A percentile compares a stretch with the other conserved stretches of the same genome.
Conservation (phyloP, 805 yeast genomes). For the Candida hungchunana region DNA sequence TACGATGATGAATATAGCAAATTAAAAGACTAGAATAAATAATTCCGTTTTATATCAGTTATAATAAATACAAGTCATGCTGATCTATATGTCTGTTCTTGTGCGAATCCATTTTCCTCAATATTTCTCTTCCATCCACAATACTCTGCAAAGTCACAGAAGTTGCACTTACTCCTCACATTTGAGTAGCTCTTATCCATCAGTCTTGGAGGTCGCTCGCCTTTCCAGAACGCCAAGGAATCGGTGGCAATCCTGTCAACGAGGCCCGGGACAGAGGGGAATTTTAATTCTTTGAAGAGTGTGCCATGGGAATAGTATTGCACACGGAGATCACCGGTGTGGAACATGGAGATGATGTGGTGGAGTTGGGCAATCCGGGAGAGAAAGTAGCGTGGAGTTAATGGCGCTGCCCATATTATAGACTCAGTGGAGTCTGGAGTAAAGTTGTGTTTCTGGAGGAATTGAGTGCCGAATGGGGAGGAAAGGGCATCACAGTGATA, state of each 20-base stretch:
- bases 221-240: conserved; percentile 54
- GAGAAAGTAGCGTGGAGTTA: conserved; percentile 54
- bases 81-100: too few relatives aligned
- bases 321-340: conserved; percentile 37
- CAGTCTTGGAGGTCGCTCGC: conserved; percentile 45
- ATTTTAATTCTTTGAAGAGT: conserved; percentile 39
- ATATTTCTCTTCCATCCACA: conserved; percentile 37
- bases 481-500: neutral
- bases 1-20: too few relatives aligned
- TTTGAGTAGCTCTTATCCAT: conserved; percentile 33
- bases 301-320: conserved; percentile 48
- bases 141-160: conserved; percentile 47
- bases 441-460: neutral
- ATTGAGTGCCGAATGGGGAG: neutral
- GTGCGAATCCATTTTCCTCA: too few relatives aligned
- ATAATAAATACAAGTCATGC: too few relatives aligned
- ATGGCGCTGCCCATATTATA: conserved; percentile 46
- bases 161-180: conserved; percentile 40
- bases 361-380: conserved; percentile 49
- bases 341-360: conserved; percentile 30
- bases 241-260: conserved; percentile 29
- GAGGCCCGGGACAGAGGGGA: conserved; percentile 32
- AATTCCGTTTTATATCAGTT: too few relatives aligned
- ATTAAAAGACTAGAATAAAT: too few relatives aligned
- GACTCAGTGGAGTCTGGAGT: neutral